phyloP scores from a whole-genome alignment of 2,329 filamentous ascomycete genomes.

The Aspergillus felis region DNA sequence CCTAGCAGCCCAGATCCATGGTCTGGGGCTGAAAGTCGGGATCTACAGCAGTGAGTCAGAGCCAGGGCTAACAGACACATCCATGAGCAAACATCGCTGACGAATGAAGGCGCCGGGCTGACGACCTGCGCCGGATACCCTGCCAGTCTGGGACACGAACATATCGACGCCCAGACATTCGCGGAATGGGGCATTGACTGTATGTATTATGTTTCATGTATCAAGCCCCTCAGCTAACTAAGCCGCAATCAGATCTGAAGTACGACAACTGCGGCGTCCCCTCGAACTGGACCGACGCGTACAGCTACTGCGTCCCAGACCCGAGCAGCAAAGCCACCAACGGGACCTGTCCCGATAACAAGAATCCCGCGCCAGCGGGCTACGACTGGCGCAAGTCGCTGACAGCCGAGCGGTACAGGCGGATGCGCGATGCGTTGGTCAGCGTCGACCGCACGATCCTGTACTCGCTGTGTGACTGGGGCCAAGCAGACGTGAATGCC shows the following conservation, averaged over 20 bases:
- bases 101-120: constrained; percentile 25
- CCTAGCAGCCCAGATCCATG: constrained; percentile 53
- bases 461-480: constrained; percentile 55
- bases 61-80: background rate
- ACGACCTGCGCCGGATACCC: constrained; percentile 56
- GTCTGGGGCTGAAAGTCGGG: constrained; percentile 57
- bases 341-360: constrained; percentile 37
- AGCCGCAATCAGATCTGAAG: constrained; percentile 45
- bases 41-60: constrained; percentile 52
- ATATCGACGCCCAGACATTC: constrained; percentile 55
- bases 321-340: constrained; percentile 35
- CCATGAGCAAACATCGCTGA: background rate
- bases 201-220: constrained; percentile 7
- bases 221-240: background rate
- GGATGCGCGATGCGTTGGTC: constrained; percentile 52
- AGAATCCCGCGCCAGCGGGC: constrained; percentile 39
- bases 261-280: constrained; percentile 55
- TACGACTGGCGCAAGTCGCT: constrained; percentile 51
- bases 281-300: constrained; percentile 36
- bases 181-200: constrained; percentile 58
- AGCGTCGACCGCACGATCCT: constrained; percentile 45
- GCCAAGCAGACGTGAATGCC: constrained; percentile 45
- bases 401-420: constrained; percentile 45
- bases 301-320: constrained; percentile 41
- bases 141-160: constrained; percentile 55